Conservation (phyloP, 2,329 filamentous ascomycete genomes). For the Calonectria pteridis region DNA sequence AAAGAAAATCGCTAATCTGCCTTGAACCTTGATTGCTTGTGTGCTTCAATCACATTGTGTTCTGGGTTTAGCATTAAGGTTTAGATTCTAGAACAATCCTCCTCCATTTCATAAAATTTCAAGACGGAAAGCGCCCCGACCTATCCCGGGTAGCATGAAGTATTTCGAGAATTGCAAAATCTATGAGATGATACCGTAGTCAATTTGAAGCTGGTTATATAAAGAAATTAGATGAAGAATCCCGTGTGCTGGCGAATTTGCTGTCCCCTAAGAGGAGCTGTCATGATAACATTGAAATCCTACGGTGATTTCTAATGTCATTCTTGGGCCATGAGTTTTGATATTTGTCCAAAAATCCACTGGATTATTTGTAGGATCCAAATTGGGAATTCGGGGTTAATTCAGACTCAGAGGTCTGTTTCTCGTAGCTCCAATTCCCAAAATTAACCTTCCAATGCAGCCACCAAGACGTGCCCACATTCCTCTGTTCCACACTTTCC, state of each 20-base stretch:
- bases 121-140: neutral
- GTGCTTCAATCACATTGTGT: neutral
- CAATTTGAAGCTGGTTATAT: too few species aligned
- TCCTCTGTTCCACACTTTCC: neutral
- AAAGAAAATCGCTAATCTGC: neutral
- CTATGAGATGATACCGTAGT: too few species aligned
- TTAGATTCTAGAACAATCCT: neutral
- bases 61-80: neutral
- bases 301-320: neutral
- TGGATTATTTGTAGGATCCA: neutral
- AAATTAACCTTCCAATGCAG: neutral
- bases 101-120: neutral
- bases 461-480: neutral
- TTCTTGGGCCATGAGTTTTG: neutral
- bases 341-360: neutral
- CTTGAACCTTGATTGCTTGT: neutral
- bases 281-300: neutral
- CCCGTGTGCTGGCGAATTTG: accelerated
- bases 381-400: neutral
- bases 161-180: too few species aligned
- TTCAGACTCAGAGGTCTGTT: neutral
- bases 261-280: neutral
- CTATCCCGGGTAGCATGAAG: neutral
- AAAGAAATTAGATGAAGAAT: neutral
- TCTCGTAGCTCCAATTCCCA: too few species aligned